Conservation (phyloP, 495 filamentous ascomycete species). For the Rusavskia elegans region DNA sequence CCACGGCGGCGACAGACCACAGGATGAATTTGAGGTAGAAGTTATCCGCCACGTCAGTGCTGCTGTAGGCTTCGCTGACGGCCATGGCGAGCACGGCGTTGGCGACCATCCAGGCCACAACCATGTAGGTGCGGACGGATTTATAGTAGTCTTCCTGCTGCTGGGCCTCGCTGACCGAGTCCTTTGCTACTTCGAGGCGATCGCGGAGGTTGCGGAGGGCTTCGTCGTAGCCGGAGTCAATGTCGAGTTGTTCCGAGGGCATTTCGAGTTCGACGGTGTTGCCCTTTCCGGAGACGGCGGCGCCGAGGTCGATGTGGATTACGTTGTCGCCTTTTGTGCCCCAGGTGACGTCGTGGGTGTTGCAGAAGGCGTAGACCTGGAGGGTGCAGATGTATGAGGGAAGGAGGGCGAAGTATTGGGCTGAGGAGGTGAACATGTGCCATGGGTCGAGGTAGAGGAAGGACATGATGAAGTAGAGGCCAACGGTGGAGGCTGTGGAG, state of each 20-base stretch:
- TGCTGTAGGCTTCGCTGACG: slow-evolving; percentile 72
- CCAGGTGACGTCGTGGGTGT: slow-evolving; percentile 98
- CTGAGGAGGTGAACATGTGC: slow-evolving; percentile 93
- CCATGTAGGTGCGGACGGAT: slow-evolving; percentile 95
- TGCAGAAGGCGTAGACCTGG: slow-evolving; percentile 98
- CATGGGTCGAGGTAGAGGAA: slow-evolving; percentile 96
- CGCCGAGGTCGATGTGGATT: slow-evolving; percentile 76
- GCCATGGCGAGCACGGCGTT: slow-evolving; percentile 91
- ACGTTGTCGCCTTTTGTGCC: slow-evolving; percentile 98
- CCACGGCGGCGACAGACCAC: slow-evolving; percentile 78
- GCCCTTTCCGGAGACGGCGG: slow-evolving; percentile 52
- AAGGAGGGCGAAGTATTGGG: slow-evolving; percentile 88
- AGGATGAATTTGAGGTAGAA: slow-evolving; percentile 87
- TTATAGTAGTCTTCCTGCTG: slow-evolving; percentile 97
- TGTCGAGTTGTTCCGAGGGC: slow-evolving; percentile 94
- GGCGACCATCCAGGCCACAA: slow-evolving; percentile 84
- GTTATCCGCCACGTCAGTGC: slow-evolving; percentile 54
- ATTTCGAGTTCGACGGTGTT: slow-evolving; percentile 84
- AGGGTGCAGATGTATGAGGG: slow-evolving; percentile 92
- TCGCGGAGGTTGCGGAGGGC: slow-evolving; percentile 93
- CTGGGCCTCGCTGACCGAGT: slow-evolving; percentile 53
- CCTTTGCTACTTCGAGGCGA: slow-evolving; percentile 60
- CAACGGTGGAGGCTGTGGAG: slow-evolving; percentile 73
- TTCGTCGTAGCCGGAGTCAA: slow-evolving; percentile 94
- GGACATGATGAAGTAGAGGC: slow-evolving; percentile 89